Evolutionary conservation across 345 rosid genomes (phyloP).

Genomic region (Gossypium ekmanianum): DNA sequence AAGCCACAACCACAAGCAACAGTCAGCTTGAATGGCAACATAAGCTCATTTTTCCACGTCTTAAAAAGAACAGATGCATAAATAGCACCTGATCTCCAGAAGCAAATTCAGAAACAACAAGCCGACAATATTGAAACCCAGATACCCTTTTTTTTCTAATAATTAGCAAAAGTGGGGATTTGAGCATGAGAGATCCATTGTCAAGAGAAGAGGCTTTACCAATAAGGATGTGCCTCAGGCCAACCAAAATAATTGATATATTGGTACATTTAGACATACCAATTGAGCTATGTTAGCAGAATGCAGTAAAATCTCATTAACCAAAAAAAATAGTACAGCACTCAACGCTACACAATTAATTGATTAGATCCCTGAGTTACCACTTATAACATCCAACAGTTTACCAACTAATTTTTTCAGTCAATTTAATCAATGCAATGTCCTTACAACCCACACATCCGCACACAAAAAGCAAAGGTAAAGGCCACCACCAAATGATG

Average conservation of each 20-base stretch:
- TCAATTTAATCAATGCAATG: background rate
- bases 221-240: background rate
- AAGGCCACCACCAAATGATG: background rate
- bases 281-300: background rate
- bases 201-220: background rate
- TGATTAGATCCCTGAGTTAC: background rate
- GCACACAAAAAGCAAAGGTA: background rate
- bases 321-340: background rate
- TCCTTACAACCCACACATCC: background rate
- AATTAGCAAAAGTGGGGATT: background rate
- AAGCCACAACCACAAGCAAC: background rate
- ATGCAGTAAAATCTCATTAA: background rate
- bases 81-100: background rate
- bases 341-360: background rate
- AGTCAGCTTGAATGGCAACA: background rate
- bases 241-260: background rate
- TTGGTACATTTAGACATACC: background rate
- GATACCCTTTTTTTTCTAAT: background rate
- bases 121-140: background rate
- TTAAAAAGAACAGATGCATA: background rate
- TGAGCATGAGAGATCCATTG: background rate
- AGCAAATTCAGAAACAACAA: background rate
- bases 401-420: background rate
- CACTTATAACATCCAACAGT: background rate
- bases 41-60: slow-evolving; percentile 1